A percentile compares a stretch with the other conserved stretches of the same genome.
These are phyloP conservation scores for Sarcomyxa edulis DNA, from an alignment of 768 basidiomycete genomes.

Conservation along the genomic window DNA sequence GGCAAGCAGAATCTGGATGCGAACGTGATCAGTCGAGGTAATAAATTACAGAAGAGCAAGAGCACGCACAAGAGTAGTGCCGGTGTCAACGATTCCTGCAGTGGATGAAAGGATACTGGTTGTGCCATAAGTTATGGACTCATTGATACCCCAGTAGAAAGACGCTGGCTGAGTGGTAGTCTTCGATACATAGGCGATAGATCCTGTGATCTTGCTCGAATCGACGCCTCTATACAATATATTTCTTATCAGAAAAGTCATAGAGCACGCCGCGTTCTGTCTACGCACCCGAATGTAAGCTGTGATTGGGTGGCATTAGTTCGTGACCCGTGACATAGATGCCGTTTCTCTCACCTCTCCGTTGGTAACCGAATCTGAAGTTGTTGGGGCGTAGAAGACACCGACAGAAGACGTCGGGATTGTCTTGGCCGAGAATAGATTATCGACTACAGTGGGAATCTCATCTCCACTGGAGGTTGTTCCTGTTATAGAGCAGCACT, in stretches of 20 bases:
- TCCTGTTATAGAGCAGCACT: constrained; percentile 1
- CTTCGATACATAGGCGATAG: too few relatives aligned
- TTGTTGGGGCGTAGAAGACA: constrained; percentile 34
- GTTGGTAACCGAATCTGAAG: constrained; percentile 15
- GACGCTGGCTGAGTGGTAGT: constrained; percentile 20
- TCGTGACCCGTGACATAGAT: too few relatives aligned
- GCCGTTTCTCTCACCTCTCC: too few relatives aligned
- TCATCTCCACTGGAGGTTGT: constrained; percentile 7
- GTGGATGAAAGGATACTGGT: constrained; percentile 22
- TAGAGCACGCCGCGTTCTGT: constrained; percentile 18
- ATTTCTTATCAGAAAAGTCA: constrained; percentile 30
- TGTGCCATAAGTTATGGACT: constrained; percentile 31
- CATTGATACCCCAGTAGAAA: constrained; percentile 39
- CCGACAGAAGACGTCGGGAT: constrained; percentile 26
- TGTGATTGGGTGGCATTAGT: constrained; percentile 4
- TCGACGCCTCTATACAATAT: too few relatives aligned
- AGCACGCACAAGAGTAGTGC: constrained; percentile 26
- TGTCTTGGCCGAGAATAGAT: constrained; percentile 24
- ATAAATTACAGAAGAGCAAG: too few relatives aligned
- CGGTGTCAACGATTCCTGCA: constrained; percentile 38
- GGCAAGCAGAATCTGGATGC: constrained; percentile 27
- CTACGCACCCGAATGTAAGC: constrained; percentile 21
- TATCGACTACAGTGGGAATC: constrained; percentile 41
- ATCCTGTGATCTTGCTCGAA: too few relatives aligned
- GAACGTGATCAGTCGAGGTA: too few relatives aligned